Evolutionary conservation across 805 yeast species (phyloP), one percentile per base, ranked within the genome.

Genomic region (Wickerhamiella siamensis): DNA sequence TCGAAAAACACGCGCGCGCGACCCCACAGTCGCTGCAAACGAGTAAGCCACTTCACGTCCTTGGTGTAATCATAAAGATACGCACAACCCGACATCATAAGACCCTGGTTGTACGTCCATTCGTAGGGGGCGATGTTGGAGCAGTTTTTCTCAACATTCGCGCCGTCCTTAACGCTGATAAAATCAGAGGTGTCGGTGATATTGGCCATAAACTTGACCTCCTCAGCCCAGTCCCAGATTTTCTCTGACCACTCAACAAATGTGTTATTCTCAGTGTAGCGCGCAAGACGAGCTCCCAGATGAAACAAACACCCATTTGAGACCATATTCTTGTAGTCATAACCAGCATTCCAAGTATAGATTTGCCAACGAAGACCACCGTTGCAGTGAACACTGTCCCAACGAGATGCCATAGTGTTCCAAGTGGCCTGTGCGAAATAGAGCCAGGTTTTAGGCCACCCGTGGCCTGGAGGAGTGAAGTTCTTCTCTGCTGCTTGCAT

Each of bases 281-380:
- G 69, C 2, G 91, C 91, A 50, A 87, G 69, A 48, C 96, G 70
- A 1, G 95, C 91, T 15, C 82, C 93, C 33, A 87, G 58, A 51
- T 83, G 84, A 72, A 87, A 86, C 42, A 87, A 65, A 39, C 87
- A 82, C 21, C 94, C 96, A 60, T 83, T 87, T n/a, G 93, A 71
- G 44, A 87, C 83, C 31, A 95, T 66, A 60, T 88, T 88, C 61
- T 88, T 88, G 62, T 88, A 88, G 59, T 83, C 81, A 59, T 86
- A 88, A 47, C 97, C 98, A 5, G 83, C 70, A 59, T 88, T 88
- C 94, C 95, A 87, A 43, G 78, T 70, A 65, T 79, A 88, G 54
- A 88, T 88, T 66, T 88, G 97, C 97, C 97, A 88, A 61, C 96
- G 70, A 46, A 88, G 64, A 1, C 98, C 97, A 45, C 98, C 97